A percentile compares a stretch with the other conserved stretches of the same genome.
Conservation (phyloP, 345 rosid species). For the Draba incana region DNA sequence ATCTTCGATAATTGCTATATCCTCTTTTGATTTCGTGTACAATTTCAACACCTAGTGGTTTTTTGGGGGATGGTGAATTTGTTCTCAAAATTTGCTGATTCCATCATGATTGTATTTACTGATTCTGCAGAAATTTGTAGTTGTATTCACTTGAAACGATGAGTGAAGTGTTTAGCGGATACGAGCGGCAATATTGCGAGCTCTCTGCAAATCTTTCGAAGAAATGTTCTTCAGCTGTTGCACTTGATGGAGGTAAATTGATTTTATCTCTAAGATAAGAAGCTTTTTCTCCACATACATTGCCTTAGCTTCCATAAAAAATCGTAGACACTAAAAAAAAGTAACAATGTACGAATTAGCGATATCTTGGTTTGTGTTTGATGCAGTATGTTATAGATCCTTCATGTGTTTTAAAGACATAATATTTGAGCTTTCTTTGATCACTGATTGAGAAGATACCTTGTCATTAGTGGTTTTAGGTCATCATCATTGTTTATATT, state of each 20-base stretch:
- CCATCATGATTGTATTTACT: conserved; percentile 11
- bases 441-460: background rate
- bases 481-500: background rate
- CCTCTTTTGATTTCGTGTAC: background rate
- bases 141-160: conserved; percentile 38
- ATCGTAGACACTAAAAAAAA: background rate
- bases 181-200: conserved; percentile 69
- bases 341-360: background rate
- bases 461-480: background rate
- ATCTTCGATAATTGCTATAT: background rate
- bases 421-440: background rate
- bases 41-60: background rate
- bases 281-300: background rate
- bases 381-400: background rate
- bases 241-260: conserved; percentile 59
- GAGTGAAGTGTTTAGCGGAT: conserved; percentile 65
- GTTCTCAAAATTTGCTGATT: no score
- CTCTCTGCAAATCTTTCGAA: conserved; percentile 61
- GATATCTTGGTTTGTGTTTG: background rate
- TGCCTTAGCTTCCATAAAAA: background rate
- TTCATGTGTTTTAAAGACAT: no score
- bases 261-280: background rate
- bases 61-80: no score
- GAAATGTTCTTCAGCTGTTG: conserved; percentile 54
- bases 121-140: conserved; percentile 19